phyloP scores from a whole-genome alignment of 345 rosid species.

The Eucalyptus pauciflora region DNA sequence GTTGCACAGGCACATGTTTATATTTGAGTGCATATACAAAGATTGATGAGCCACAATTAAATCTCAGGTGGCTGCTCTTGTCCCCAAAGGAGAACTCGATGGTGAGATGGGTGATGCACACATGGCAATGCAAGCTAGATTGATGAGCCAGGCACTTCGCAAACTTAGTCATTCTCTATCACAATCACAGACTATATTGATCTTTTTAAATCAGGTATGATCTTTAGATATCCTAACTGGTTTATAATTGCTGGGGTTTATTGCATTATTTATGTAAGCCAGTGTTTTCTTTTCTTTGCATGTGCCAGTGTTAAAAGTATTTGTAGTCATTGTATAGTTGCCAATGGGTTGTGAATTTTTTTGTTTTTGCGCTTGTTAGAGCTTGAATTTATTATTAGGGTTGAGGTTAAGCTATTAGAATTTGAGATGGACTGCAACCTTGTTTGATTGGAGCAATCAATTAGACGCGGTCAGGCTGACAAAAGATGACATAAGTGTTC shows the following conservation, averaged over 20 bases:
- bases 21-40: neutral
- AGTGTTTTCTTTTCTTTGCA: neutral
- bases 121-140: constrained; percentile 99
- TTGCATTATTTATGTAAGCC: neutral
- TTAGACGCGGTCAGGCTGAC: neutral
- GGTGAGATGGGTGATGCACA: constrained; percentile 99
- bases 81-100: constrained; percentile 95
- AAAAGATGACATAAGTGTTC: neutral
- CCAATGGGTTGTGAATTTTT: neutral
- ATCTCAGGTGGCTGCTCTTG: constrained; percentile 95
- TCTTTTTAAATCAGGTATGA: constrained; percentile 77
- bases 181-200: constrained; percentile 61
- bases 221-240: neutral
- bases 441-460: neutral
- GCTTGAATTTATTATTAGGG: neutral
- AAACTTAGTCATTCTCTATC: constrained; percentile 92
- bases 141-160: constrained; percentile 99
- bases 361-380: neutral
- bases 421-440: neutral
- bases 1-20: neutral
- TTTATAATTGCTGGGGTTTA: neutral
- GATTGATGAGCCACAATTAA: neutral
- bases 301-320: neutral
- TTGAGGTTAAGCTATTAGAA: neutral
- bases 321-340: neutral